Base-by-base conservation (phyloP, 495 filamentous ascomycete genomes). In the Podospora conica region DNA sequence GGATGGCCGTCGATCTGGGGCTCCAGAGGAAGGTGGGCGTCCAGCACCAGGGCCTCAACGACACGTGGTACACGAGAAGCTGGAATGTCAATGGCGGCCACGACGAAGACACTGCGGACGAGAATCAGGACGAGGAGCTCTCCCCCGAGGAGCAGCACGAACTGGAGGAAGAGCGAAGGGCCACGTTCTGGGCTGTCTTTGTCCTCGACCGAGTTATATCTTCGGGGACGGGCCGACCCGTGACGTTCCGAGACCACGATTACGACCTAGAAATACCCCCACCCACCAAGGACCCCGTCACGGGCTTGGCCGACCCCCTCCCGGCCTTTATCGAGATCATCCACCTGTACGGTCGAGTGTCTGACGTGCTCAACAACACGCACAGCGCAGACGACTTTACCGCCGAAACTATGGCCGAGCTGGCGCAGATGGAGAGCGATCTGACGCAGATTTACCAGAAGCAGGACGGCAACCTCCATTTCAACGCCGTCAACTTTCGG, bases 141-240 rank as follows among this genome's bases (percentile, higher is more conserved):
- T 85, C 70, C 24, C 82, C 81, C 0, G 77, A 82, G 59, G 89
- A 87, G 70, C 85, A 85, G 72, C 79, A 80, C 56, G 80, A 85
- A 64, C 72, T 85, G 20, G 82, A 92, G 72, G 83, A 89, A 60
- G 91, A 93, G 66, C 83, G 90, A 29, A 89, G 91, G 18, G 89
- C 93, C 71, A 91, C 91, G 0, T 91, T 94, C 70, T 96, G 90
- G 90, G 87, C 90, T 24, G 87, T 96, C 24, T 94, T 93, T 75
- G 89, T 94, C 70, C 82, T 96, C 9, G 91, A 96, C 70, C 82
- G 91, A 33, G 88, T 91, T 63, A 92, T 94, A 62, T 93, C 91
- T 4, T 92, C 90, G 11, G 91, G 91, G 1, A 93, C 91, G 27
- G 91, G 91, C 18, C 79, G 91, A 54, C 86, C 90, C 3, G 91